Conservation (phyloP, 257 asterid species). For the Penstemon newberryi region DNA sequence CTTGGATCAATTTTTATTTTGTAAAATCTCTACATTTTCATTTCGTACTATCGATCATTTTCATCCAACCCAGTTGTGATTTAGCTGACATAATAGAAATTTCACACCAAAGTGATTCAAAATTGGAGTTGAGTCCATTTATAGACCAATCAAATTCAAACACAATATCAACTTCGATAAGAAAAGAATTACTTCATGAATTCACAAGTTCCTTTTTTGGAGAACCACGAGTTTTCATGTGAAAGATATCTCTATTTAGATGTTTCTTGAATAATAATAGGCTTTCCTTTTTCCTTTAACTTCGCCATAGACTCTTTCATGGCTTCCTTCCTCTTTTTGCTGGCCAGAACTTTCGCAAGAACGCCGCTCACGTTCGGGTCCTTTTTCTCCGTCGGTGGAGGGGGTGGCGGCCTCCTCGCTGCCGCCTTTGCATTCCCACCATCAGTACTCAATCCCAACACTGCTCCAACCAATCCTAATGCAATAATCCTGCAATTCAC, state of each 20-base stretch:
- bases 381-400: slow-evolving; percentile 72
- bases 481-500: slow-evolving; percentile 55
- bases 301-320: slow-evolving; percentile 68
- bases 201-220: neutral
- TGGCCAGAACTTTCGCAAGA: slow-evolving; percentile 72
- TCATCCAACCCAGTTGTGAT: no score
- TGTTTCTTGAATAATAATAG: slow-evolving; percentile 33
- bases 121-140: no score
- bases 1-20: no score
- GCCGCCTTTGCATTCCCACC: slow-evolving; percentile 59
- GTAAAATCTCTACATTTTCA: no score
- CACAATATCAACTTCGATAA: no score
- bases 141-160: no score
- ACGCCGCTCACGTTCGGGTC: slow-evolving; percentile 75
- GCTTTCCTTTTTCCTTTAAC: slow-evolving; percentile 64
- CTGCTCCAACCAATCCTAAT: slow-evolving; percentile 50
- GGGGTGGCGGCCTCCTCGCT: slow-evolving; percentile 77
- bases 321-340: slow-evolving; percentile 90
- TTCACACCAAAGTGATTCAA: no score
- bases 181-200: no score
- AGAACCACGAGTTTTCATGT: no score
- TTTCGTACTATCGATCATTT: no score
- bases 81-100: no score
- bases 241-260: slow-evolving; percentile 30
- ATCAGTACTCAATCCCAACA: slow-evolving; percentile 37